Conservation (phyloP, 768 basidiomycete genomes). For the Cyathus striatus region DNA sequence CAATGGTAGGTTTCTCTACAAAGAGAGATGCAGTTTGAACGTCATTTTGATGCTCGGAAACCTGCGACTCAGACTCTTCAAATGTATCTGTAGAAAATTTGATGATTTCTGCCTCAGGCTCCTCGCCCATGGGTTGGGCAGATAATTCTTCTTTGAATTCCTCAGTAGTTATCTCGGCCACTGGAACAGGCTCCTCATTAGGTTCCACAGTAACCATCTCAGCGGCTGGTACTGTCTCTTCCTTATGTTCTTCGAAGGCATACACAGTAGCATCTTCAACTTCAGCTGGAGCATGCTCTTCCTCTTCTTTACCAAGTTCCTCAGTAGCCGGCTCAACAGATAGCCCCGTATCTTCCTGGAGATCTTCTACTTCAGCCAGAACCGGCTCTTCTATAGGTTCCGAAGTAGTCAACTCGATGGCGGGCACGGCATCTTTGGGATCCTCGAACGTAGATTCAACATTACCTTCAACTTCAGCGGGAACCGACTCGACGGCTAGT, state of each 20-base stretch:
- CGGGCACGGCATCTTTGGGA: neutral
- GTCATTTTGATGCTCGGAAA: no score
- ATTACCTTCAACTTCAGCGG: no score
- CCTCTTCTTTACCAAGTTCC: neutral
- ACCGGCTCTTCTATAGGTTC: no score
- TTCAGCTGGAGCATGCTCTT: neutral
- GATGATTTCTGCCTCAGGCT: neutral
- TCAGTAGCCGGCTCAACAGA: neutral
- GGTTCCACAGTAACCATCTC: neutral
- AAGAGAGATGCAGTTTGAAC: no score
- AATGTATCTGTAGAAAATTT: neutral
- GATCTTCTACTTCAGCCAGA: neutral
- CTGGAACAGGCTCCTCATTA: neutral
- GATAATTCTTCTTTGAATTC: neutral
- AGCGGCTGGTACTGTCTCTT: neutral
- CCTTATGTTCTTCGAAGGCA: neutral
- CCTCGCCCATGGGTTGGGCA: no score
- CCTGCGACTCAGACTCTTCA: no score
- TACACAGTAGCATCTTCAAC: neutral
- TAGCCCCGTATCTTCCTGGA: neutral
- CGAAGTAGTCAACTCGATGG: neutral
- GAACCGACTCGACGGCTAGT: neutral
- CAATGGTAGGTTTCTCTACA: neutral
- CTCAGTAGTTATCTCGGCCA: constrained; percentile 3
- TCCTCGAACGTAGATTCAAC: no score